Percentiles rank a stretch among this genome's conserved stretches.
Conservation (phyloP, 306 rosid genomes). For the Lotus japonicus region DNA sequence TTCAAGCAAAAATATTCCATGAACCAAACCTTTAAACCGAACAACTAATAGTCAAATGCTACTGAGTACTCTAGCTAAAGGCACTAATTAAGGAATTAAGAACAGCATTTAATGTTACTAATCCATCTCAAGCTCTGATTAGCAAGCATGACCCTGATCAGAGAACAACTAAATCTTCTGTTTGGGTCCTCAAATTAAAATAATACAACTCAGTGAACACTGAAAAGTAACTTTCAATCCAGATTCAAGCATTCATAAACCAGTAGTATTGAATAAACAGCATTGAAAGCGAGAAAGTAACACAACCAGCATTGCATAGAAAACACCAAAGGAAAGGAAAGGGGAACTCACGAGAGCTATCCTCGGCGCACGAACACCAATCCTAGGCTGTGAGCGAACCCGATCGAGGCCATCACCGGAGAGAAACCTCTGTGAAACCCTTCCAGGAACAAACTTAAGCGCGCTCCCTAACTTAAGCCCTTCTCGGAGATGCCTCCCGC, state of each 20-base stretch:
- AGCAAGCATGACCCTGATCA: background rate
- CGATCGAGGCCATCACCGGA: slow-evolving; percentile 60
- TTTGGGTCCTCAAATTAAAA: background rate
- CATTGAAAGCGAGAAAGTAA: background rate
- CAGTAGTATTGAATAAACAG: background rate
- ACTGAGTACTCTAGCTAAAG: no score
- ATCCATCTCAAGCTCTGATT: no score
- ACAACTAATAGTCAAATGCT: no score
- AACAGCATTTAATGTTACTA: no score
- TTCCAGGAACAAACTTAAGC: slow-evolving; percentile 71
- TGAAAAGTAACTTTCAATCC: background rate
- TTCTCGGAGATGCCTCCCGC: slow-evolving; percentile 22
- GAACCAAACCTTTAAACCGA: background rate
- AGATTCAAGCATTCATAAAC: background rate
- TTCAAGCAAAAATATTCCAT: background rate
- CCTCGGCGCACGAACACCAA: slow-evolving; percentile 70
- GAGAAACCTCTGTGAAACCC: slow-evolving; percentile 35
- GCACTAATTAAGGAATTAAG: no score
- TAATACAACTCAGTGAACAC: background rate
- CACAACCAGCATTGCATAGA: background rate
- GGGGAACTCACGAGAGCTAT: slow-evolving; percentile 76
- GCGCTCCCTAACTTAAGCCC: slow-evolving; percentile 64
- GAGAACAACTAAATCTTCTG: background rate
- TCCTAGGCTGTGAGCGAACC: slow-evolving; percentile 46
- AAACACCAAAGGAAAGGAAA: background rate